Conservation (phyloP, 2,329 filamentous ascomycete species). For the Colletotrichum cereale region DNA sequence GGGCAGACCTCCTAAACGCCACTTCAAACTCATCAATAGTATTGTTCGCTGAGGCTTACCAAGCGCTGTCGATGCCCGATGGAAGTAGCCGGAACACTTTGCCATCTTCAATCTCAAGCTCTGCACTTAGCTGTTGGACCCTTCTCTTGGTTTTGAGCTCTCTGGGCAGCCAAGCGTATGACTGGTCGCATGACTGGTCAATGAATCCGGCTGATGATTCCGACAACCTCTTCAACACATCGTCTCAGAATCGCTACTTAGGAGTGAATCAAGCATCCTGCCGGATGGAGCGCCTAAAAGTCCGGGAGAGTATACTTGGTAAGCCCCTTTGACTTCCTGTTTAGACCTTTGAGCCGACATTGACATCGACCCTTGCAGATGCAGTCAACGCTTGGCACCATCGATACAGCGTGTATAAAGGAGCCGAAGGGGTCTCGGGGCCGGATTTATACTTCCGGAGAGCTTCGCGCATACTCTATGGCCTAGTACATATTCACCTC, state of each 20-base stretch:
- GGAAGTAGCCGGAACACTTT: background rate
- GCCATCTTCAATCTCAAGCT: background rate
- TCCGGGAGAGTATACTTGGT: conserved; percentile 1
- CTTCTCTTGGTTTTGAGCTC: conserved; percentile 3
- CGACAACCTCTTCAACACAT: background rate
- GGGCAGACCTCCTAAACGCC: background rate
- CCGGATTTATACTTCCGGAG: background rate
- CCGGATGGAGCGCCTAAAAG: background rate
- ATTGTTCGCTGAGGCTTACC: background rate
- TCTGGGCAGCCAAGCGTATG: conserved; percentile 13
- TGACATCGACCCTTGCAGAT: background rate
- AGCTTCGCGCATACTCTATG: conserved; percentile 11
- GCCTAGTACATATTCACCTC: conserved; percentile 11
- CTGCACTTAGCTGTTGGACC: background rate
- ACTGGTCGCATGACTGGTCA: conserved; percentile 24
- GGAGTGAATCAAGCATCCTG: background rate
- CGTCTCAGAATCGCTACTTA: no score
- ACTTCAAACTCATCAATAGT: no score
- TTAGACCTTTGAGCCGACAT: no score
- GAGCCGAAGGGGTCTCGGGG: background rate
- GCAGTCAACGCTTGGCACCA: background rate
- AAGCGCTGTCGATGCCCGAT: background rate
- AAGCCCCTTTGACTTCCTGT: background rate
- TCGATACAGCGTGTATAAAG: background rate
- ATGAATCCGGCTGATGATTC: background rate